These are phyloP conservation scores for Toxicodendron radicans DNA, from an alignment of 345 rosid species.

Conservation along the genomic window DNA sequence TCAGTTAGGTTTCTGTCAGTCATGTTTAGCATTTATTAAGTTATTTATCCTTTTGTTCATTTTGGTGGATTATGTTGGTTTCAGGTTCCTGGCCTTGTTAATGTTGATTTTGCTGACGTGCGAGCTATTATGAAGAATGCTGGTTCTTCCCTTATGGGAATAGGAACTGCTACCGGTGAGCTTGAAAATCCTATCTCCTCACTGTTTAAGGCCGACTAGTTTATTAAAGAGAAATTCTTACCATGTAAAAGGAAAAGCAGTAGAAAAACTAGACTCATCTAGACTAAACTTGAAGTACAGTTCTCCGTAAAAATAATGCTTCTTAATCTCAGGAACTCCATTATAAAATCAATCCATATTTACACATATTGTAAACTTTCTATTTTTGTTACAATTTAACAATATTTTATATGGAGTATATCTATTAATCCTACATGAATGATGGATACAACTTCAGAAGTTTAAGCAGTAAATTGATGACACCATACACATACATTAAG, in stretches of 20 bases:
- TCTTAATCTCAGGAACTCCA: neutral
- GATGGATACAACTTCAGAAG: too few relatives aligned
- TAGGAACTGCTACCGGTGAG: conserved; percentile 17
- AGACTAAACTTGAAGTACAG: neutral
- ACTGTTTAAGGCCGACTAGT: neutral
- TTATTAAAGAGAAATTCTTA: neutral
- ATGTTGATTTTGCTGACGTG: conserved; percentile 11
- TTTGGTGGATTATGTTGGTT: neutral
- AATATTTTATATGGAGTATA: too few relatives aligned
- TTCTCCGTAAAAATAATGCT: neutral
- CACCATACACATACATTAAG: too few relatives aligned
- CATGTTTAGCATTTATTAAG: neutral
- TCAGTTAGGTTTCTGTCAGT: neutral
- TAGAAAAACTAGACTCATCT: neutral
- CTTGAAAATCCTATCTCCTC: neutral
- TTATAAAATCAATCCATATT: too few relatives aligned
- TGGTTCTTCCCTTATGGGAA: conserved; percentile 16
- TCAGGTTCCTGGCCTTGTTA: conserved; percentile 10
- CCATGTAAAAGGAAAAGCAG: neutral
- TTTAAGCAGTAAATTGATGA: too few relatives aligned
- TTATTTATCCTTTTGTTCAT: neutral
- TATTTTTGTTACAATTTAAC: too few relatives aligned
- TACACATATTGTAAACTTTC: too few relatives aligned
- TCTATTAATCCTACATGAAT: too few relatives aligned
- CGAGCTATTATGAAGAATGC: conserved; percentile 14